A percentile compares a stretch with the other conserved stretches of the same genome.
Evolutionary conservation across 352 stramenopile species (phyloP).

Genomic region (Hyaloperonospora brassicae): DNA sequence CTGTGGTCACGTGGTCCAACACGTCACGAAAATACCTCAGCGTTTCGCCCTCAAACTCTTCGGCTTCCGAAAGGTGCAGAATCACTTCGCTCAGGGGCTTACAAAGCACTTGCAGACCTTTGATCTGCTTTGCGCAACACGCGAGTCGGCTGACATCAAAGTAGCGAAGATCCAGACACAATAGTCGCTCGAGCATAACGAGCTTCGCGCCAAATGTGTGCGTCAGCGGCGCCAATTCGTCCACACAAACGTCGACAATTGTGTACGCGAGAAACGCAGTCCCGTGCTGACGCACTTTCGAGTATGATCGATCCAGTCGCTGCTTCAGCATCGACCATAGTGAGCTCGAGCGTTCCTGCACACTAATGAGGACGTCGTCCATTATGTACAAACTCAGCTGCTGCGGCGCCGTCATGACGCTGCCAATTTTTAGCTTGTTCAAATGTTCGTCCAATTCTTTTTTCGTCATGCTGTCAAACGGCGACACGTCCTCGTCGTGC

Average conservation of each 20-base stretch:
- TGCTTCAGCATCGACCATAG: conserved; percentile 52
- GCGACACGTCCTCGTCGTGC: conserved; percentile 36
- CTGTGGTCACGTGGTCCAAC: conserved; percentile 71
- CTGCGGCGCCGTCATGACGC: conserved; percentile 65
- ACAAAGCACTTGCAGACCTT: conserved; percentile 69
- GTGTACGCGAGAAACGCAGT: conserved; percentile 65
- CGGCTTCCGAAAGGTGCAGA: conserved; percentile 57
- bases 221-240: conserved; percentile 70
- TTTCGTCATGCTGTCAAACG: conserved; percentile 59
- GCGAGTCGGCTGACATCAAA: conserved; percentile 54
- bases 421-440: conserved; percentile 43
- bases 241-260: conserved; percentile 75
- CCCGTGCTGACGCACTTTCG: conserved; percentile 70
- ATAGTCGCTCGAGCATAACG: conserved; percentile 55
- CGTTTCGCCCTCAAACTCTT: conserved; percentile 63
- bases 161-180: conserved; percentile 42
- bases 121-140: conserved; percentile 56
- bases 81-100: conserved; percentile 63
- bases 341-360: conserved; percentile 44
- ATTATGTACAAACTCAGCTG: conserved; percentile 74
- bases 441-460: conserved; percentile 53
- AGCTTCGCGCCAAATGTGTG: conserved; percentile 65
- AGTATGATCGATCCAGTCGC: conserved; percentile 69
- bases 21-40: conserved; percentile 78
- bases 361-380: conserved; percentile 64